These are phyloP conservation scores for Tinospora cordifolia DNA, from an alignment of 164 flowering plant species.

Conservation along the genomic window DNA sequence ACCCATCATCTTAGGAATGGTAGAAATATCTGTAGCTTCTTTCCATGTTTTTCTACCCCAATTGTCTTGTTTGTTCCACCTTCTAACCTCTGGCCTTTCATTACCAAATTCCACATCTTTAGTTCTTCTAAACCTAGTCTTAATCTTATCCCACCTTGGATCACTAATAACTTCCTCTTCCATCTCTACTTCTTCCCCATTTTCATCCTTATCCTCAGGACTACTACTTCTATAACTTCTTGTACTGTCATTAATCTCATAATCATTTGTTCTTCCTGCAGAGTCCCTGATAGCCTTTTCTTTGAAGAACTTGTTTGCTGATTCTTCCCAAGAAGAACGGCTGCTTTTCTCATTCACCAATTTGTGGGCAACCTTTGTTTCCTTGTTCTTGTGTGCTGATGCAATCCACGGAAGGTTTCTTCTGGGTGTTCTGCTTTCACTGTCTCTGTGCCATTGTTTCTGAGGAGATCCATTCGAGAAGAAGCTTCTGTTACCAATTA, in stretches of 20 bases:
- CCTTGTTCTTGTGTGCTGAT: conserved; percentile 26
- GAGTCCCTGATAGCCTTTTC: conserved; percentile 10
- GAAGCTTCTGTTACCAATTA: no score
- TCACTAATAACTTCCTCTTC: conserved; percentile 39
- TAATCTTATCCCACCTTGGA: conserved; percentile 66
- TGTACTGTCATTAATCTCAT: conserved; percentile 4
- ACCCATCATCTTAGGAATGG: conserved; percentile 65
- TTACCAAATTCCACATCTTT: conserved; percentile 20
- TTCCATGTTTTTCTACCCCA: conserved; percentile 81
- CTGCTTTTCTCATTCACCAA: conserved; percentile 11
- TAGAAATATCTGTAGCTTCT: conserved; percentile 60
- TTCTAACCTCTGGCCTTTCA: conserved; percentile 46
- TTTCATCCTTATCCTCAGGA: conserved; percentile 14
- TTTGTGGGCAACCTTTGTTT: conserved; percentile 23
- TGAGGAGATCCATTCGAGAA: conserved; percentile 33
- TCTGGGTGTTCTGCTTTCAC: conserved; percentile 15
- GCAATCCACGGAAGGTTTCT: conserved; percentile 59
- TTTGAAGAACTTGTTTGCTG: conserved; percentile 30
- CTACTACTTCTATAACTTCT: conserved; percentile 11
- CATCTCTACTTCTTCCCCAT: conserved; percentile 23
- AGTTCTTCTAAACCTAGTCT: conserved; percentile 28
- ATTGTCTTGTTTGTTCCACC: conserved; percentile 70
- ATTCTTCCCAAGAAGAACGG: conserved; percentile 53
- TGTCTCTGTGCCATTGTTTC: conserved; percentile 19
- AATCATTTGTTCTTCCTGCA: conserved; percentile 19